Conservation (phyloP, 805 yeast genomes). For the Schizosaccharomyces octosporus region DNA sequence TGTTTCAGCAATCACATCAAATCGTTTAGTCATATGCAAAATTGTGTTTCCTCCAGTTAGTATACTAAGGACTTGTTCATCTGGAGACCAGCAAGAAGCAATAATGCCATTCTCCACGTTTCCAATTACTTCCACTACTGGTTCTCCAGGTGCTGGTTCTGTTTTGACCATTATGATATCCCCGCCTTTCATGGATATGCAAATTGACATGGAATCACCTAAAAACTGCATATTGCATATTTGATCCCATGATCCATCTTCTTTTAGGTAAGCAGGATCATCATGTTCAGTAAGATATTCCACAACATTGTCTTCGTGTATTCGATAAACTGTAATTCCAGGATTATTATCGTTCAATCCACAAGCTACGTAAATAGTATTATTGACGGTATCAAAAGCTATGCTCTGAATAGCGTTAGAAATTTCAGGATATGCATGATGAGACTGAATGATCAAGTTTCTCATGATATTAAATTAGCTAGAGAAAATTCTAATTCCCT, state of each 20-base stretch:
- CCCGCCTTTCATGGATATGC: slow-evolving; percentile 48
- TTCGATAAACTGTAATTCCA: neutral
- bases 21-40: slow-evolving; percentile 42
- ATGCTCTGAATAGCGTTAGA: neutral
- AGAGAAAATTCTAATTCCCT: no score
- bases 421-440: neutral
- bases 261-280: neutral
- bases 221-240: slow-evolving; percentile 23
- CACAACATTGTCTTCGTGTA: neutral
- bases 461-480: neutral
- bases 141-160: slow-evolving; percentile 18
- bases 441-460: neutral
- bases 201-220: slow-evolving; percentile 38
- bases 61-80: slow-evolving; percentile 61
- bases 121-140: slow-evolving; percentile 53
- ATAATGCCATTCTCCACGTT: slow-evolving; percentile 50
- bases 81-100: slow-evolving; percentile 70
- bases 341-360: neutral
- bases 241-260: neutral
- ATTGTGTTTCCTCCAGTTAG: slow-evolving; percentile 31
- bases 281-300: neutral
- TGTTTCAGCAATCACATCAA: slow-evolving; percentile 57
- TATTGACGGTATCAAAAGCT: neutral
- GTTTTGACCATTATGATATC: slow-evolving; percentile 28
- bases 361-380: neutral